phyloP scores from a whole-genome alignment of 768 basidiomycete genomes.

The Melanogaster broomeanus region DNA sequence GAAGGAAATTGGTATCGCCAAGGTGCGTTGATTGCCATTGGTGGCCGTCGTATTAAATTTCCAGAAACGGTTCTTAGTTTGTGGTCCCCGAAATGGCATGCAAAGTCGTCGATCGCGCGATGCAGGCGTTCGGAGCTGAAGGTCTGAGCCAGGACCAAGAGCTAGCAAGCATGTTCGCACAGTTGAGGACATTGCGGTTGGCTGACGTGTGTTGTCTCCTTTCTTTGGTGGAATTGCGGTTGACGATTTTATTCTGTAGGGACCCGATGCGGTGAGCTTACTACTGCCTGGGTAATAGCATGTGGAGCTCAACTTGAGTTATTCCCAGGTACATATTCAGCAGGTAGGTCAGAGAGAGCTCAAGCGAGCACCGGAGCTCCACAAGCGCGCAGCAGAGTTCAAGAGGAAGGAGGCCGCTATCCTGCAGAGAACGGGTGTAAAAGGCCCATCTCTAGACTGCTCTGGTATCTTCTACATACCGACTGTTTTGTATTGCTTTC shows the following conservation, averaged over 20 bases:
- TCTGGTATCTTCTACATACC: neutral
- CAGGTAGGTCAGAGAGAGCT: constrained; percentile 92
- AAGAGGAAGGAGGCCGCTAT: constrained; percentile 64
- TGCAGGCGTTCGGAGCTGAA: constrained; percentile 96
- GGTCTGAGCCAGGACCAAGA: constrained; percentile 89
- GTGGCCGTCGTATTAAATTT: neutral
- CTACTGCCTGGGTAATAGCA: neutral
- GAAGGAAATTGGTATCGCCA: constrained; percentile 97
- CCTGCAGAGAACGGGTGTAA: constrained; percentile 60
- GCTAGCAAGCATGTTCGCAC: constrained; percentile 77
- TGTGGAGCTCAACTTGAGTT: constrained; percentile 3
- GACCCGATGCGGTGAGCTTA: constrained; percentile 70
- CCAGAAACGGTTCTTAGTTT: constrained; percentile 54
- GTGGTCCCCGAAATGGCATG: constrained; percentile 92
- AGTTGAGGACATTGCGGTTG: constrained; percentile 82
- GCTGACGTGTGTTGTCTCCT: constrained; percentile 60
- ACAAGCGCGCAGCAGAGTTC: constrained; percentile 51
- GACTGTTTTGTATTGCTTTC: neutral
- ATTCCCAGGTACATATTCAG: constrained; percentile 84
- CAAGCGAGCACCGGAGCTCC: constrained; percentile 67
- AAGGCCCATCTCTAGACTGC: constrained; percentile 50
- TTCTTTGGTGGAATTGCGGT: neutral
- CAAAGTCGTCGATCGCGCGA: constrained; percentile 89
- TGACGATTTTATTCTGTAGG: constrained; percentile 41
- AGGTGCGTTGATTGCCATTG: constrained; percentile 49